These are phyloP conservation scores for Athelia sp. DNA, from an alignment of 1,284 basidiomycete genomes.

Conservation along the genomic window DNA sequence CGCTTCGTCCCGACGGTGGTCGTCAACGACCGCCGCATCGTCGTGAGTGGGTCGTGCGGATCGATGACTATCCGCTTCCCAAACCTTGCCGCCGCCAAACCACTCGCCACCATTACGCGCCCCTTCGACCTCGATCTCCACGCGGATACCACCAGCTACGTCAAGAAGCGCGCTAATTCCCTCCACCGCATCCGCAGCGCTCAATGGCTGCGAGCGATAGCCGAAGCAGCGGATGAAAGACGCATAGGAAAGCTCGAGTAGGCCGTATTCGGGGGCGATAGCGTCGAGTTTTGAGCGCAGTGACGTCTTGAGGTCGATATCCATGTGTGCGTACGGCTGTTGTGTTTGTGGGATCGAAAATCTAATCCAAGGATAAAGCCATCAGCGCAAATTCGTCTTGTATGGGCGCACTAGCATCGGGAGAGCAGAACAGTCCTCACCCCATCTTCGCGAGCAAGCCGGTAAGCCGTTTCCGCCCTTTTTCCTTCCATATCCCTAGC, in stretches of 20 bases:
- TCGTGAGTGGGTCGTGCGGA: slow-evolving; percentile 18
- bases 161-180: slow-evolving; percentile 86
- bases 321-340: slow-evolving; percentile 94
- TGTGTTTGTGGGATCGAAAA: slow-evolving; percentile 93
- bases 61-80: slow-evolving; percentile 47
- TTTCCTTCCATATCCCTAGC: slow-evolving; percentile 95
- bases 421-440: too few species aligned
- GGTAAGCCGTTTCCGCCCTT: slow-evolving; percentile 83
- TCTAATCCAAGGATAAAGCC: slow-evolving; percentile 41
- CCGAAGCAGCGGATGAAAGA: slow-evolving; percentile 93
- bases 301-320: slow-evolving; percentile 86
- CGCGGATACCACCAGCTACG: slow-evolving; percentile 82
- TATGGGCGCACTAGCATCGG: slow-evolving; percentile 6
- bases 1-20: slow-evolving; percentile 27
- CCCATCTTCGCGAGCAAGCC: slow-evolving; percentile 99
- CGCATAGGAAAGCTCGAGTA: slow-evolving; percentile 91
- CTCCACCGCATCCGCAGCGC: slow-evolving; percentile 92
- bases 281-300: slow-evolving; percentile 81
- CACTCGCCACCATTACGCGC: slow-evolving; percentile 84
- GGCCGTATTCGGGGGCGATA: slow-evolving; percentile 93
- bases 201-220: slow-evolving; percentile 81
- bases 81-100: slow-evolving; percentile 76
- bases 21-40: too few species aligned
- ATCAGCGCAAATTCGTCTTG: slow-evolving; percentile 2
- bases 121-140: slow-evolving; percentile 88